Conservation (phyloP, 768 basidiomycete genomes). For the Psilocybe cubensis region DNA sequence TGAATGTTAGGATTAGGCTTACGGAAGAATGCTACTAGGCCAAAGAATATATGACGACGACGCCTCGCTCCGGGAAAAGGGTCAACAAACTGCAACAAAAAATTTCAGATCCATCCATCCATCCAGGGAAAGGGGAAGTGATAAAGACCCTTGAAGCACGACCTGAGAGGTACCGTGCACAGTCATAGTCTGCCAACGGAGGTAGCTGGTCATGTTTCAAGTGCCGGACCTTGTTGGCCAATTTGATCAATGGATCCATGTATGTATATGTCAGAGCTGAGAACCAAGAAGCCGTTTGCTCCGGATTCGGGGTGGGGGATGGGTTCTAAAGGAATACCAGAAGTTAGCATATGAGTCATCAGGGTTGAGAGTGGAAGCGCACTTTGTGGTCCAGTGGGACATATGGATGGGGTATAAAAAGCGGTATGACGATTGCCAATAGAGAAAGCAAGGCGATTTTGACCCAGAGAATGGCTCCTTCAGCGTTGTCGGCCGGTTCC, state of each 20-base stretch:
- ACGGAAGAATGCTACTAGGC: constrained; percentile 43
- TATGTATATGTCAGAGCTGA: constrained; percentile 52
- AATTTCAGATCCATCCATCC: neutral
- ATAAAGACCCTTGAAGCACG: constrained; percentile 22
- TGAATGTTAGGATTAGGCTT: constrained; percentile 3
- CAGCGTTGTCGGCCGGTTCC: constrained; percentile 44
- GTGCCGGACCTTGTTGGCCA: constrained; percentile 46
- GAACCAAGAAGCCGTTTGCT: constrained; percentile 55
- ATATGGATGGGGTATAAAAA: constrained; percentile 55
- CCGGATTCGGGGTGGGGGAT: constrained; percentile 39
- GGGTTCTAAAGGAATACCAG: constrained; percentile 35
- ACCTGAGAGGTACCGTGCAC: constrained; percentile 23
- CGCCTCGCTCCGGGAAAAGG: constrained; percentile 40
- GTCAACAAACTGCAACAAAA: constrained; percentile 40
- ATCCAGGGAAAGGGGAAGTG: neutral
- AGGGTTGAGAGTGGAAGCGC: neutral
- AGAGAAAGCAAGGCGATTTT: constrained; percentile 47
- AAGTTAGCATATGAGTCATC: neutral
- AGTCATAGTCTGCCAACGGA: constrained; percentile 65
- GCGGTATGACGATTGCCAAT: constrained; percentile 50
- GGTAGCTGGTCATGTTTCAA: constrained; percentile 56
- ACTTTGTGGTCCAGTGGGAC: constrained; percentile 54
- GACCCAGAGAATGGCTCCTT: constrained; percentile 51
- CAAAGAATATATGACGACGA: constrained; percentile 49
- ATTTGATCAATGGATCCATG: constrained; percentile 53